phyloP scores from a whole-genome alignment of 192 early-diverging fungal species.

The Tieghemiomyces parasiticus region DNA sequence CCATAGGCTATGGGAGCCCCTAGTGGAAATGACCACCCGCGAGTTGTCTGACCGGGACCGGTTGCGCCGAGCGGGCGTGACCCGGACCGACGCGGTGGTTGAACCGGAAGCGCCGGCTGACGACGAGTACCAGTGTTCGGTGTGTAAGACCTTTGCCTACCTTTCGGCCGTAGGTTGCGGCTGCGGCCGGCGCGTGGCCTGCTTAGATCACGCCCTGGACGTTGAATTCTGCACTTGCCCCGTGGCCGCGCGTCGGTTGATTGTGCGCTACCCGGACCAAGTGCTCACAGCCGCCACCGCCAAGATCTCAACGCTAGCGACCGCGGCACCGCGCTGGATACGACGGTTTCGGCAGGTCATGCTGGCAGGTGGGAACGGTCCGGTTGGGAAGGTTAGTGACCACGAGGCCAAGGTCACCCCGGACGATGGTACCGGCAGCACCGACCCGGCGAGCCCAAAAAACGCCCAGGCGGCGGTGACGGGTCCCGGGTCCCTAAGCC shows the following conservation, averaged over 20 bases:
- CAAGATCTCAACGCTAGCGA: neutral
- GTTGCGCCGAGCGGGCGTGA: slow-evolving; percentile 14
- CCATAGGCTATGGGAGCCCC: slow-evolving; percentile 28
- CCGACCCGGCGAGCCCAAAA: too few relatives aligned
- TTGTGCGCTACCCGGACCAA: slow-evolving; percentile 32
- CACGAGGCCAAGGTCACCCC: too few relatives aligned
- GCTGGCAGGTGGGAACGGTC: neutral
- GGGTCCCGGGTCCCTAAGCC: too few relatives aligned
- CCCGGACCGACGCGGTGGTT: too few relatives aligned
- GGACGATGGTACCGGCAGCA: too few relatives aligned
- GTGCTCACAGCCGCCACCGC: slow-evolving; percentile 18
- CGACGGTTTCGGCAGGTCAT: neutral
- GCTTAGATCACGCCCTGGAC: slow-evolving; percentile 41
- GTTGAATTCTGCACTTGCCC: slow-evolving; percentile 37
- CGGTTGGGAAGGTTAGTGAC: too few relatives aligned
- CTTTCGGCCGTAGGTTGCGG: slow-evolving; percentile 47
- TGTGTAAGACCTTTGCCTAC: slow-evolving; percentile 58
- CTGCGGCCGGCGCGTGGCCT: slow-evolving; percentile 42
- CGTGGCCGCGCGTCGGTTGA: slow-evolving; percentile 19
- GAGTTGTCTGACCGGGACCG: slow-evolving; percentile 35
- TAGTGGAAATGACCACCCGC: slow-evolving; percentile 30
- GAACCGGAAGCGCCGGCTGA: slow-evolving; percentile 30
- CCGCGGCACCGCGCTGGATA: neutral
- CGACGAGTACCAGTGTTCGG: slow-evolving; percentile 44
- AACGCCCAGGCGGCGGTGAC: too few relatives aligned